A percentile compares a stretch with the other conserved stretches of the same genome.
Evolutionary conservation across 305 asterid species (phyloP).

Genomic region (Rubia occidens): DNA sequence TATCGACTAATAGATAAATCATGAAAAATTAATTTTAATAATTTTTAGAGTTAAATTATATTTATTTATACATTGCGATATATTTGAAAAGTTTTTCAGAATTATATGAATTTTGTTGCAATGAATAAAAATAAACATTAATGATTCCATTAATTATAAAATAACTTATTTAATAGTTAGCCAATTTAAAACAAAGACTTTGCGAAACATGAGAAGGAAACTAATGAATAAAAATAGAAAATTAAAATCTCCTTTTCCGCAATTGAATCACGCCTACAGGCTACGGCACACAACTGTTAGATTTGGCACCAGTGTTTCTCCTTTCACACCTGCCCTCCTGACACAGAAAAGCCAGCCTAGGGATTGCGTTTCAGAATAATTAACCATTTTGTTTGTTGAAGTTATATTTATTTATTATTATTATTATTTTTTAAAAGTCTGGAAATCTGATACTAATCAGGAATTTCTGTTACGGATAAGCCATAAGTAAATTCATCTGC

Average conservation of each 20-base stretch:
- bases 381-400: background rate
- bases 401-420: background rate
- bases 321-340: background rate
- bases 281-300: background rate
- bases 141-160: no score
- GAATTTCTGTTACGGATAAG: conserved; percentile 25
- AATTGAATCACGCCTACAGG: background rate
- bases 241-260: background rate
- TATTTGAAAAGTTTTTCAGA: no score
- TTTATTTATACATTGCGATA: no score
- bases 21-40: no score
- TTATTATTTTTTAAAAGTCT: background rate
- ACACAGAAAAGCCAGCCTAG: conserved; percentile 2
- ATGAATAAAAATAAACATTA: no score
- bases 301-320: background rate
- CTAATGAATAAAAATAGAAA: no score
- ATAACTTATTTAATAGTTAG: no score
- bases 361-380: conserved; percentile 7
- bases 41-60: no score
- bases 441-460: conserved; percentile 32
- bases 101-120: no score
- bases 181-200: no score
- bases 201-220: no score
- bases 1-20: no score
- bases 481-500: background rate